Base-by-base conservation (phyloP, 805 yeast species). In the Ogataea sp. region DNA sequence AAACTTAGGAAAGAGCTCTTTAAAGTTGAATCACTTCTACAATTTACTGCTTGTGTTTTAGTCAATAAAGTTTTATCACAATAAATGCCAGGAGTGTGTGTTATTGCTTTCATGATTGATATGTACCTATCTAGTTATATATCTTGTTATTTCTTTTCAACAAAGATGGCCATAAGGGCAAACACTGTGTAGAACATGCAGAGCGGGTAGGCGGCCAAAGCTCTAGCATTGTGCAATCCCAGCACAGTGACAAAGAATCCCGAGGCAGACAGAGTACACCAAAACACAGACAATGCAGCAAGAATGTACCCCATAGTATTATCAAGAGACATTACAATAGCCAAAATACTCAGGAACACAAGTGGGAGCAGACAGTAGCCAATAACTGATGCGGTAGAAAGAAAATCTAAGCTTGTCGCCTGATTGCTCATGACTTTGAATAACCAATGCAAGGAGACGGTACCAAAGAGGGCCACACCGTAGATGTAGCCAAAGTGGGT, bases 401-500 rank as follows among this genome's bases (percentile, higher is more conserved):
- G 56, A 43, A 79, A 62, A 45, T 75, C 82, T 32, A 75, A 62
- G n/a, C 57, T 45, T 1, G 47, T 43, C 2, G 67, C 64, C 34
- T 69, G 70, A 40, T 72, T 74, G 41, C 95, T 79, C 98, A 93
- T 93, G 45, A 87, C 68, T 57, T 83, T 88, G 59, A 94, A 83
- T 43, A 93, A 67, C 50, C 75, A 75, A 61, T 89, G 97, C 47
- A 88, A 73, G 25, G 95, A 78, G 14, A 86, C 56, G 2, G 95
- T 83, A 15, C 98, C 98, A 50, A 90, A 79, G 32, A 93, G 63
- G 0, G 96, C 97, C 32, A 93, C 95, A 30, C 98, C 97, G 55
- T 93, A 93, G 37, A 93, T 84, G 59, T 93, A 93, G 2, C 97
- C 97, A 57, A 93, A 93, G 59, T 93, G 97, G 14, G 90, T 84